Percentiles rank a stretch among this genome's conserved stretches.
Evolutionary conservation across 2,329 filamentous ascomycete species (phyloP).

Genomic region (Penicillium sp.): DNA sequence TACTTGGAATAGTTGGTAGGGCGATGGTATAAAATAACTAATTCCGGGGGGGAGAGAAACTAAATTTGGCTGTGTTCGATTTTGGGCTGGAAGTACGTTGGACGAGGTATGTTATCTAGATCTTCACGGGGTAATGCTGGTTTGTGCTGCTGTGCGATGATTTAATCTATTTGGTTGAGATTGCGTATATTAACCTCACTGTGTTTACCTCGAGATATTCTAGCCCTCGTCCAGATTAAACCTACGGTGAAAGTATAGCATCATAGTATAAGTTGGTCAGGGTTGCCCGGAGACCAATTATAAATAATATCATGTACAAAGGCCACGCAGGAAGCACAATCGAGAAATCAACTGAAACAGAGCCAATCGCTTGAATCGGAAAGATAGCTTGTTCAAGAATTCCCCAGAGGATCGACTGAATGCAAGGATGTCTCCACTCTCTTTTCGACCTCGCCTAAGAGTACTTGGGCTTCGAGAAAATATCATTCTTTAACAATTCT

Average conservation of each 20-base stretch:
- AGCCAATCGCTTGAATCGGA: constrained; percentile 14
- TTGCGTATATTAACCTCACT: not conserved
- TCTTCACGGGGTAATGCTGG: constrained; percentile 1
- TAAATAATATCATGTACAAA: constrained; percentile 1
- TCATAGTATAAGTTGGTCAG: not conserved
- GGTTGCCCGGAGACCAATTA: not conserved
- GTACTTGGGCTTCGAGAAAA: not conserved
- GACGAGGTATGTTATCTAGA: constrained; percentile 7
- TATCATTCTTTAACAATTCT: not conserved
- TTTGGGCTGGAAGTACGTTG: not conserved
- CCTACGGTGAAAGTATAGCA: not conserved
- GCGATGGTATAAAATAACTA: not conserved
- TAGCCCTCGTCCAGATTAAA: no score
- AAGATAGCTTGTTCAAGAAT: constrained; percentile 10
- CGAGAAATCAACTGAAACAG: constrained; percentile 5
- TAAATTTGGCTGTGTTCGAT: not conserved
- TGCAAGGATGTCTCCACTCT: constrained; percentile 21
- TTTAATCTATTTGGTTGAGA: not conserved
- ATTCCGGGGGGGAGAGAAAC: not conserved
- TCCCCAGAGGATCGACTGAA: constrained; percentile 15
- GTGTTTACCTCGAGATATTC: not conserved
- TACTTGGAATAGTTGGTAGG: not conserved
- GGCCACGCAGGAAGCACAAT: constrained; percentile 2
- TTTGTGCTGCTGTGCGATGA: not conserved
- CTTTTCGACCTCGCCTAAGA: constrained; percentile 1